Evolutionary conservation across 2,329 filamentous ascomycete genomes (phyloP), one percentile per base, ranked within the genome.

Genomic region (Fusarium cicatricum): DNA sequence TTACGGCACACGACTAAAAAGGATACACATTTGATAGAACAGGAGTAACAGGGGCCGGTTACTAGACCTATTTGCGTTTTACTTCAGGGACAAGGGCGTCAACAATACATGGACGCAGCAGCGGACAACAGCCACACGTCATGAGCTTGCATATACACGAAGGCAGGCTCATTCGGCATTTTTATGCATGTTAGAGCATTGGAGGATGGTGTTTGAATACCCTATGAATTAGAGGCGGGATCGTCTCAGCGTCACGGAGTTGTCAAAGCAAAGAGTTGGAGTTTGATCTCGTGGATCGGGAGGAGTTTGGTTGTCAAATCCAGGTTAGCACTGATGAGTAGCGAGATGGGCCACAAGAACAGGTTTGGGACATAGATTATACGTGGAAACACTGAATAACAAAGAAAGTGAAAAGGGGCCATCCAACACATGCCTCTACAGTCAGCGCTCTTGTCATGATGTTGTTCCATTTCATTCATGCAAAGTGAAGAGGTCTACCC

Each of bases 21-120:
- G 34, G 55, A 56, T 60, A 39, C 51, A 56, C 34, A 56, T 45
- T 45, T 55, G 41, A 62, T 63, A 63, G 59, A 62, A 60, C 10
- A 63, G 60, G 60, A 63, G 59, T 62, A 62, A 29, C 33, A 42
- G 55, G 33, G 19, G 23, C 36, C 39, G 43, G 59, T 56, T 49
- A 33, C 34, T 54, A 51, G 29, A 52, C 54, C 54, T 55, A 43
- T 38, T 59, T 52, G 37, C 53, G 34, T 40, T 44, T 54, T 62
- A 44, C 39, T 59, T 56, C 32, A 14, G 40, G 45, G 44, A 31
- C 37, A 46, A 32, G 31, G 45, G 47, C 28, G 36, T 55, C 41
- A 59, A 47, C 48, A 23, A 23, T n/a, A 60, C 40, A 32, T 39
- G 23, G 16, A 36, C 32, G 43, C 55, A 55, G 33, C 39, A 37